These are phyloP conservation scores for Sparassis latifolia DNA, from an alignment of 1,284 basidiomycete genomes.

Conservation along the genomic window DNA sequence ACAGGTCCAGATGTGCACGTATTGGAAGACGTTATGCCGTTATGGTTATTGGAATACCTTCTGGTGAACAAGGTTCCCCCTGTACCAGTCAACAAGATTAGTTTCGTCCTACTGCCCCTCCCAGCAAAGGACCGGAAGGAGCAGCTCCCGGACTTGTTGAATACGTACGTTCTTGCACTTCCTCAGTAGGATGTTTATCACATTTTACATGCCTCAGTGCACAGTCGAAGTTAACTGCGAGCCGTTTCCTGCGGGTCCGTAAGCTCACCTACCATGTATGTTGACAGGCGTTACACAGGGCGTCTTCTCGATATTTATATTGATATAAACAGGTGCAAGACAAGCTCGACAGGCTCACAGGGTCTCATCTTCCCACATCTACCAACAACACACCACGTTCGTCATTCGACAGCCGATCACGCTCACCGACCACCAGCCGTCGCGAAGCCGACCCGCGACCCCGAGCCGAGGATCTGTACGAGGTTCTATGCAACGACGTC, in stretches of 20 bases:
- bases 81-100: slow-evolving; percentile 61
- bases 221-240: slow-evolving; percentile 85
- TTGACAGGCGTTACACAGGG: slow-evolving; percentile 3
- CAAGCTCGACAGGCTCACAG: slow-evolving; percentile 64
- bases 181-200: not conserved
- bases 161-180: slow-evolving; percentile 48
- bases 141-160: slow-evolving; percentile 67
- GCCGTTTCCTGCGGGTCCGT: slow-evolving; percentile 75
- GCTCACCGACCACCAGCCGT: slow-evolving; percentile 9
- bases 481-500: slow-evolving; percentile 83
- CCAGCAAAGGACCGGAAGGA: slow-evolving; percentile 49
- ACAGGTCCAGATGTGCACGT: slow-evolving; percentile 57
- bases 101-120: slow-evolving; percentile 85
- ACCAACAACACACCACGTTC: slow-evolving; percentile 36
- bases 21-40: slow-evolving; percentile 77
- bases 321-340: slow-evolving; percentile 62
- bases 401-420: slow-evolving; percentile 33
- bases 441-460: slow-evolving; percentile 16
- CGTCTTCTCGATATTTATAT: not conserved
- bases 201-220: slow-evolving; percentile 33
- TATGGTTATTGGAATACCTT: slow-evolving; percentile 88
- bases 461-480: slow-evolving; percentile 72
- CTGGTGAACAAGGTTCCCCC: slow-evolving; percentile 59
- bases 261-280: slow-evolving; percentile 82
- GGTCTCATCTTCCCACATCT: slow-evolving; percentile 21